These are phyloP conservation scores for Arthrobotrys entomopaga DNA, from an alignment of 2,329 filamentous ascomycete species.

Conservation along the genomic window DNA sequence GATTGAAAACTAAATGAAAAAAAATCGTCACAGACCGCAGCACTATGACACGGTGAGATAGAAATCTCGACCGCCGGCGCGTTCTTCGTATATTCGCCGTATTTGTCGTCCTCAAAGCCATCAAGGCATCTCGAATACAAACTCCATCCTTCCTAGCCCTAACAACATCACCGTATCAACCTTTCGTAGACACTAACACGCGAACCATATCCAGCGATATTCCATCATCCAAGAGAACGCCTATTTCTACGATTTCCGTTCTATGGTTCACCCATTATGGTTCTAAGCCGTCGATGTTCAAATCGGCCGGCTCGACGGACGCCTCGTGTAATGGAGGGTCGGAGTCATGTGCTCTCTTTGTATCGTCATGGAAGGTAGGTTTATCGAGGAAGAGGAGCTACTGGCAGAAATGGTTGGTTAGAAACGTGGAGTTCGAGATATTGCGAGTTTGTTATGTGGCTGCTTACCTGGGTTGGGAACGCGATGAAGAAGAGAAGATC, in stretches of 20 bases:
- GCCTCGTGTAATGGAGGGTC: conserved; percentile 53
- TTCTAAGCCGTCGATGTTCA: conserved; percentile 18
- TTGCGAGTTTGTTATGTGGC: background rate
- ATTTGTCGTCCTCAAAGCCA: conserved; percentile 47
- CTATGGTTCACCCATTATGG: conserved; percentile 54
- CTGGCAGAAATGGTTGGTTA: background rate
- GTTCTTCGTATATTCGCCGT: conserved; percentile 34
- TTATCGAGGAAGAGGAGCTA: conserved; percentile 23
- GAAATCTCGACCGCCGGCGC: conserved; percentile 40
- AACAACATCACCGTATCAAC: background rate
- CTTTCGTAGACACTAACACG: conserved; percentile 39
- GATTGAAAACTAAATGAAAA: conserved; percentile 52
- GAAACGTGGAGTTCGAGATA: background rate
- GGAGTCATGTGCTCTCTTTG: conserved; percentile 55
- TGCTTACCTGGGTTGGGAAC: conserved; percentile 46
- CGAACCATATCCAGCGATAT: conserved; percentile 22
- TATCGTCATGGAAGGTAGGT: conserved; percentile 53
- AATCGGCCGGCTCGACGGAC: conserved; percentile 16
- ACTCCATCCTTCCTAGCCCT: background rate
- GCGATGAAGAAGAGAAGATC: conserved; percentile 41
- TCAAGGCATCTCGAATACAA: conserved; percentile 9
- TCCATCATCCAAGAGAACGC: conserved; percentile 21
- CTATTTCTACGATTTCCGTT: conserved; percentile 55
- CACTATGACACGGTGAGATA: conserved; percentile 39
- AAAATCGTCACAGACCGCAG: conserved; percentile 46